A percentile compares a stretch with the other conserved stretches of the same genome.
These are phyloP conservation scores for Talaromyces albobiverticillius DNA, from an alignment of 2,329 filamentous ascomycete genomes.

Conservation along the genomic window DNA sequence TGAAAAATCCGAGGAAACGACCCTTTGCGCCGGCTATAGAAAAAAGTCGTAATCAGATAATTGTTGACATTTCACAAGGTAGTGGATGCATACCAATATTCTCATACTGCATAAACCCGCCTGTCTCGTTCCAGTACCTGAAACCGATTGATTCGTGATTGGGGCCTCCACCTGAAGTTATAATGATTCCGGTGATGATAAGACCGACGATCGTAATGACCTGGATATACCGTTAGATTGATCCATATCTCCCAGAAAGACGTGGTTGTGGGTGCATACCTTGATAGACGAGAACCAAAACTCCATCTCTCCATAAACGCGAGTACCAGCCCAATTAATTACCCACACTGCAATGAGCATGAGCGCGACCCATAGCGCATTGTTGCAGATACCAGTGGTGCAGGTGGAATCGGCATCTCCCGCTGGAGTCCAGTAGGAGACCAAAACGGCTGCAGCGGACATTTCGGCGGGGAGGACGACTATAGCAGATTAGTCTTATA, in stretches of 20 bases:
- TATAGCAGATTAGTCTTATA: conserved; percentile 4
- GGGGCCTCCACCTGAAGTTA: conserved; percentile 54
- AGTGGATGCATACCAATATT: conserved; percentile 20
- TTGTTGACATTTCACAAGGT: too few species aligned
- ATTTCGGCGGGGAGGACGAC: conserved; percentile 50
- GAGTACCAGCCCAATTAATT: conserved; percentile 48
- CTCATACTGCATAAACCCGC: conserved; percentile 49
- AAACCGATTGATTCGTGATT: conserved; percentile 50
- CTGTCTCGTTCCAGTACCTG: conserved; percentile 49
- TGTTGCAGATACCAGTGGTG: conserved; percentile 18
- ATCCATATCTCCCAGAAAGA: not conserved
- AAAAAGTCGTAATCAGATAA: too few species aligned
- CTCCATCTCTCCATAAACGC: conserved; percentile 53
- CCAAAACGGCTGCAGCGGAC: conserved; percentile 61
- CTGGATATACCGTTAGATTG: not conserved
- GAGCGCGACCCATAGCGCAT: conserved; percentile 52
- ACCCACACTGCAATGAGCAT: conserved; percentile 55
- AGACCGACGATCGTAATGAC: conserved; percentile 53
- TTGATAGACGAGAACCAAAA: conserved; percentile 55
- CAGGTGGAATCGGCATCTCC: conserved; percentile 33
- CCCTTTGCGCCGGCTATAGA: conserved; percentile 18
- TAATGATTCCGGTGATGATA: conserved; percentile 51
- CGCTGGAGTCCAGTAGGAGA: conserved; percentile 57
- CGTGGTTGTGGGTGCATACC: not conserved
- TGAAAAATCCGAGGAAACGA: conserved; percentile 20